These are phyloP conservation scores for Schizochytrium sp. DNA, from an alignment of 108 stramenopile species.

Conservation along the genomic window DNA sequence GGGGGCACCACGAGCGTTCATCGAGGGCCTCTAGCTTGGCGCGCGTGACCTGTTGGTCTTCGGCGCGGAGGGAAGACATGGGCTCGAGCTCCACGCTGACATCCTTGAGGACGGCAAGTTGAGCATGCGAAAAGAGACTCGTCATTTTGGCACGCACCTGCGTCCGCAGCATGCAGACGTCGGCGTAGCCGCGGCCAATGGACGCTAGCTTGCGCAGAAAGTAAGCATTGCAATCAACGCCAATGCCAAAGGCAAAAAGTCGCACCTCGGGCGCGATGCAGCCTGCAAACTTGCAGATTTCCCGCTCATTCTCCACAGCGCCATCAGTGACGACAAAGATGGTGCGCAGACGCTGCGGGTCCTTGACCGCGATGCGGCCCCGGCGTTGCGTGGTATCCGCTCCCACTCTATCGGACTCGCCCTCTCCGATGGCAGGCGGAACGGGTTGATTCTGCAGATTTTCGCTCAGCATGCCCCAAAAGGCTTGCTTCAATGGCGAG, in stretches of 20 bases:
- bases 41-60: background rate
- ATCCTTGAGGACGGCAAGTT: background rate
- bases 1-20: background rate
- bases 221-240: conserved; percentile 6
- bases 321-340: conserved; percentile 1
- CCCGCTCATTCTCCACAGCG: background rate
- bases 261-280: background rate
- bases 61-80: background rate
- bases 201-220: conserved; percentile 5
- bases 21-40: background rate
- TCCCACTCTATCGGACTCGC: background rate
- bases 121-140: background rate
- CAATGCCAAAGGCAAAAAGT: background rate
- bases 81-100: background rate
- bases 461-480: background rate
- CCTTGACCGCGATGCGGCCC: background rate
- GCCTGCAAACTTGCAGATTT: background rate
- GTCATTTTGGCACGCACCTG: background rate
- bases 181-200: background rate
- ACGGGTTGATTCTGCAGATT: background rate
- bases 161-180: background rate
- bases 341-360: background rate
- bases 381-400: background rate
- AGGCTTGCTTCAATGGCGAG: background rate
- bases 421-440: background rate